Base-by-base conservation (phyloP, 768 basidiomycete species). In the Boletus rex-veris region DNA sequence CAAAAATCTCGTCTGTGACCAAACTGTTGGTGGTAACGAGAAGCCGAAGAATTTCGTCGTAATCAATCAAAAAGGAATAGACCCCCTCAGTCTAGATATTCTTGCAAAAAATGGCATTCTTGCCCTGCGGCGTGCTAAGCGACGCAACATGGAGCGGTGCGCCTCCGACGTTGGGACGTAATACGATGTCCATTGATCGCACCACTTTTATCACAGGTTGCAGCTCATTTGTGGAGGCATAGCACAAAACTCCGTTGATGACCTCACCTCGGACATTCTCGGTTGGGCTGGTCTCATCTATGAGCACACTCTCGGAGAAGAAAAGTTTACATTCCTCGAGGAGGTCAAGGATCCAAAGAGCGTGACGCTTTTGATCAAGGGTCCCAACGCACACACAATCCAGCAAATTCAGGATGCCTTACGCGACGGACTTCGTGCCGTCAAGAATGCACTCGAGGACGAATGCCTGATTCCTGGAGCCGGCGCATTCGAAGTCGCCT, bases 21-120 rank as follows among this genome's bases (percentile, higher is more conserved):
- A 92, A 70, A 85, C 86, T 15, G 83, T 97, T 18, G 89, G 88
- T 61, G 80, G 83, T 18, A 86, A 84, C 58, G 88, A 90, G 73
- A 89, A 89, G 71, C 78, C 74, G 60, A 94, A 90, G 72, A 85
- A 77, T 66, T 98, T 99, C 68, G 96, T 98, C 46, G 73, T 98
- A 50, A 88, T 99, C 74, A 99, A 98, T 72, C 97, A 99, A 73
- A 99, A 99, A 73, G 97, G 97, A 58, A 99, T 99, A 59, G 97
- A 99, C 71, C 97, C 97, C 7, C 82, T 99, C 68, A 92, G 89
- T 64, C 79, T 99, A 52, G 97, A 99, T 72, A 86, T 98, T 39
- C 77, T 99, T 38, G 94, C 92, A 41, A 98, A 98, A 80, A 90
- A 93, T 71, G 96, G 94, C 12, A 98, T 99, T 58, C 74, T 99